Conservation (phyloP, 192 early-diverging fungal genomes). For the Podila epicladia region DNA sequence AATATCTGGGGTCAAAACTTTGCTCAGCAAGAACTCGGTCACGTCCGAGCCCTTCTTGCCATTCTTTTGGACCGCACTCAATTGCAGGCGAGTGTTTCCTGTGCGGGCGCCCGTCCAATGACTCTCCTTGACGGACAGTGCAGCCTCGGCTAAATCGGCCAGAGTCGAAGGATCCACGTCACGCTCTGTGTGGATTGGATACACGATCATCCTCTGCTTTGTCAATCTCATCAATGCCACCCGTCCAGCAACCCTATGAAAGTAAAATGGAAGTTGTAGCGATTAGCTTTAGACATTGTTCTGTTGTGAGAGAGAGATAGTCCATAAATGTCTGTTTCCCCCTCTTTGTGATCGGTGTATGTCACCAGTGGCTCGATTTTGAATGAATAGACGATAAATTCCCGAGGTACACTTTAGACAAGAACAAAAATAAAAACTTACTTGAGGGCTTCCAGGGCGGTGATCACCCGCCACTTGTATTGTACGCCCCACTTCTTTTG, state of each 20-base stretch:
- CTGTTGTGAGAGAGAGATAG: background rate
- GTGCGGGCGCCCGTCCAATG: conserved; percentile 56
- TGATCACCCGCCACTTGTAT: conserved; percentile 68
- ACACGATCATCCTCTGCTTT: conserved; percentile 66
- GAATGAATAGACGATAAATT: conserved; percentile 16
- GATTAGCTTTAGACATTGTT: background rate
- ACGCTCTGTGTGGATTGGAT: conserved; percentile 68
- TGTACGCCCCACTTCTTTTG: conserved; percentile 70
- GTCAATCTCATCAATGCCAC: conserved; percentile 62
- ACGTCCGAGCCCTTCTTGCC: conserved; percentile 52
- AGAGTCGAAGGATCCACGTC: conserved; percentile 70
- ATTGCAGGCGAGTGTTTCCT: conserved; percentile 33
- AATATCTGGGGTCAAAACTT: conserved; percentile 68
- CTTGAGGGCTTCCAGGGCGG: conserved; percentile 75
- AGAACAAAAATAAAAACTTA: conserved; percentile 33
- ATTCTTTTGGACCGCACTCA: conserved; percentile 44
- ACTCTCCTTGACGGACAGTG: conserved; percentile 30
- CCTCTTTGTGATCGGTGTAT: conserved; percentile 26
- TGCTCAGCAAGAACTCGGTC: conserved; percentile 62
- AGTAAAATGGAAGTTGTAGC: background rate
- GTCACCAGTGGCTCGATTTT: conserved; percentile 29
- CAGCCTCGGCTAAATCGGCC: conserved; percentile 23
- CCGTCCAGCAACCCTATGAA: conserved; percentile 36
- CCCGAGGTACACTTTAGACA: background rate
- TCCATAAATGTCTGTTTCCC: background rate